phyloP scores from a whole-genome alignment of 352 stramenopile species.

The Phytophthora nicotianae region DNA sequence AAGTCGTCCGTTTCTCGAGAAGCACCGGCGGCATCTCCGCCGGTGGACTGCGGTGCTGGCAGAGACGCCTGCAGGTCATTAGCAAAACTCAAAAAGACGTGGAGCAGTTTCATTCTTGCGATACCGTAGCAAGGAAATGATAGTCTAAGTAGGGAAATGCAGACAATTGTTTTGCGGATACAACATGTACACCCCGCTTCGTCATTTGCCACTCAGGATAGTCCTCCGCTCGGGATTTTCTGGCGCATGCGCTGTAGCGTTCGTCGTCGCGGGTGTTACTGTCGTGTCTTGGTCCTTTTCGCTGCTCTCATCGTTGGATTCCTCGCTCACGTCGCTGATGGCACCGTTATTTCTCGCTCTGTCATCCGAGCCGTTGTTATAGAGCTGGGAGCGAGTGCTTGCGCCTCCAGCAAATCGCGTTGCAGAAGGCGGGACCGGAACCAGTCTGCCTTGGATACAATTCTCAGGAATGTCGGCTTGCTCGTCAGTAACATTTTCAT shows the following conservation, averaged over 20 bases:
- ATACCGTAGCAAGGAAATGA: not conserved
- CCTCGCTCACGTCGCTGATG: not conserved
- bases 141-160: no score
- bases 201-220: not conserved
- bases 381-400: constrained; percentile 26
- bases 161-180: not conserved
- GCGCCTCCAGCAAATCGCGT: not conserved
- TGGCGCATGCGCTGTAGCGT: constrained; percentile 9
- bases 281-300: not conserved
- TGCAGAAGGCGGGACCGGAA: constrained; percentile 36
- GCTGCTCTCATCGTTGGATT: not conserved
- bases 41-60: no score
- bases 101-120: constrained; percentile 21
- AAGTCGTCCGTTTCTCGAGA: constrained; percentile 1
- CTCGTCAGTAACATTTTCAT: constrained; percentile 10
- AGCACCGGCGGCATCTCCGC: no score
- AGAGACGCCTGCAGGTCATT: constrained; percentile 9
- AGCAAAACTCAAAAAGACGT: constrained; percentile 19
- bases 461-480: constrained; percentile 30
- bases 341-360: not conserved
- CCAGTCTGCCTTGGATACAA: constrained; percentile 40
- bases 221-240: constrained; percentile 7
- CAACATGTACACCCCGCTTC: not conserved
- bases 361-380: constrained; percentile 16
- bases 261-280: constrained; percentile 6